Evolutionary conservation across 345 rosid species (phyloP).

Genomic region (Salix viminalis): DNA sequence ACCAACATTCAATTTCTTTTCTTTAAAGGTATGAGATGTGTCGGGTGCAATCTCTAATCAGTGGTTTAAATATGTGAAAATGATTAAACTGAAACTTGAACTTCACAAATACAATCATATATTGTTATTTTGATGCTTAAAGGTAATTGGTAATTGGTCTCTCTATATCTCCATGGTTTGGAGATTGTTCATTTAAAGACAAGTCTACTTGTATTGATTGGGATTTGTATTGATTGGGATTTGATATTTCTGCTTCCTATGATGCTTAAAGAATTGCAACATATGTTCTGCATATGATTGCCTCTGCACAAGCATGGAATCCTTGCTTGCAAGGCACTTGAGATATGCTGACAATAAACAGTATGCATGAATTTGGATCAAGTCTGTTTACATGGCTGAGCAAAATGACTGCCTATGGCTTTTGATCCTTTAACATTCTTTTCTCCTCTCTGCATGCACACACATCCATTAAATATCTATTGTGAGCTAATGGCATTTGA

Average conservation of each 20-base stretch:
- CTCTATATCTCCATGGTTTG: neutral
- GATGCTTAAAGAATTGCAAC: neutral
- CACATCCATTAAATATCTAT: neutral
- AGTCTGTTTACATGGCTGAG: neutral
- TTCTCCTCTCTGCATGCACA: neutral
- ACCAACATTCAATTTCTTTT: neutral
- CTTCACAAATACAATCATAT: neutral
- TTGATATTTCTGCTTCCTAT: neutral
- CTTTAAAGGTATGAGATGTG: neutral
- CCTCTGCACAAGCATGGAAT: neutral
- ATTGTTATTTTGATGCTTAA: neutral
- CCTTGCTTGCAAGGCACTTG: neutral
- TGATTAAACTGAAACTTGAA: neutral
- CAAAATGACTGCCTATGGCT: neutral
- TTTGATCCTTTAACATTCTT: neutral
- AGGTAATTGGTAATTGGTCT: too few relatives aligned
- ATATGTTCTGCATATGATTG: neutral
- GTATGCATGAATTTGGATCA: neutral
- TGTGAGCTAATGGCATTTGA: neutral
- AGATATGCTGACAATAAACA: neutral
- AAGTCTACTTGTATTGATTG: neutral
- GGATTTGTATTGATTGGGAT: neutral
- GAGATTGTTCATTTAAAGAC: neutral
- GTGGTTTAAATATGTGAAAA: neutral
- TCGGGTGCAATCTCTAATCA: neutral